Conservation (phyloP, 1,139 yeast genomes). For the Pichia sp. region DNA sequence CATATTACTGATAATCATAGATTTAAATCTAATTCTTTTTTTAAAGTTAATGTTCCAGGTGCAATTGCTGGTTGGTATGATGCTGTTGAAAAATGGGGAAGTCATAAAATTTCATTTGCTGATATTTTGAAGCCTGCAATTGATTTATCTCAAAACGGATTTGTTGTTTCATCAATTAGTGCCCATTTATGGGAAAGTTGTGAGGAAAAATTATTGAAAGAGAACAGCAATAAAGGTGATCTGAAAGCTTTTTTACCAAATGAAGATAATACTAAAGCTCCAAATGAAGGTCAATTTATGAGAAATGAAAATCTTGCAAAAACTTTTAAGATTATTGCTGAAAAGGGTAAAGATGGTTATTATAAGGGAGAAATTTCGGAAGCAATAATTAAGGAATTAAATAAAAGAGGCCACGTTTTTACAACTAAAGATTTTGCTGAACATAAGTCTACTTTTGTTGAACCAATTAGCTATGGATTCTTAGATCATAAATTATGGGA, state of each 20-base stretch:
- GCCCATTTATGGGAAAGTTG: constrained; percentile 46
- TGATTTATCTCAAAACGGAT: constrained; percentile 62
- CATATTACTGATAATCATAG: constrained; percentile 27
- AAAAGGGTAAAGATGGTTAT: constrained; percentile 56
- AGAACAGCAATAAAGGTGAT: constrained; percentile 33
- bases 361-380: constrained; percentile 65
- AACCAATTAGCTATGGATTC: constrained; percentile 50
- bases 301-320: constrained; percentile 48
- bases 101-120: constrained; percentile 53
- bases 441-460: constrained; percentile 56
- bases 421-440: constrained; percentile 46
- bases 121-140: constrained; percentile 67
- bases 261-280: constrained; percentile 34
- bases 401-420: constrained; percentile 50
- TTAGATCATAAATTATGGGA: constrained; percentile 55
- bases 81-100: constrained; percentile 64
- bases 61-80: constrained; percentile 76
- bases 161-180: constrained; percentile 55
- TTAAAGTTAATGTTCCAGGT: constrained; percentile 68
- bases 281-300: constrained; percentile 56
- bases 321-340: constrained; percentile 47
- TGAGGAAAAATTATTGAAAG: constrained; percentile 34
- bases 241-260: constrained; percentile 38
- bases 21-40: constrained; percentile 44
- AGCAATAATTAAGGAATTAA: constrained; percentile 51